Base-by-base conservation (phyloP, 345 rosid species). In the Kernera saxatilis region DNA sequence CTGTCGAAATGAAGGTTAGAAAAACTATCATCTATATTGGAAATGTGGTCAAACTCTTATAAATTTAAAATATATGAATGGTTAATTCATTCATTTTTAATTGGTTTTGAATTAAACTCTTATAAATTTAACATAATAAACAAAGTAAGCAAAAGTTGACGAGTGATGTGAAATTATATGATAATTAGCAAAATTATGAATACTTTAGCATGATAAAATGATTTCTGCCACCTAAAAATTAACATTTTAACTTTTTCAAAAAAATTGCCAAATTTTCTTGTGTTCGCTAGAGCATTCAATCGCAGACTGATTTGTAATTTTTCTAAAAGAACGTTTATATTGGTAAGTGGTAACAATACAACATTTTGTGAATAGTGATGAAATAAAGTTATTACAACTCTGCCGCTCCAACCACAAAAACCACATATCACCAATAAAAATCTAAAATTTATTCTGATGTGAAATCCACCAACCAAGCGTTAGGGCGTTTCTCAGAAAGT, bases 401-500 rank as follows among this genome's bases (percentile, higher is more conserved):
- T 36, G 61, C 11, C 30, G 2, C 59, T 64, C 49, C 76, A 44
- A 57, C 77, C 37, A 49, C 43, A 73, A 65, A 64, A 45, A 5
- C 10, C n/a, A 26, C 18, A 44, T 63, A 33, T 48, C 37, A 73
- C 46, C 67, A 74, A 19, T 12, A 21, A 57, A 56, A 49, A 49
- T 39, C 21, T 10, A 74, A 67, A 57, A 1, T 22, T 59, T 68
- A 65, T 41, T 62, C n/a, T 54, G 79, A 75, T 63, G 79, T 52
- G 75, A 75, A 45, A 69, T 69, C 45, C 26, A 75, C 75, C 79
- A 53, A 75, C 79, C 75, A 63, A 62, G 2, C 58, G 49, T 13
- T 54, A 60, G 57, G 69, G 51, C 1, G 51, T 33, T 57, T 43
- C 51, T 43, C 5, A 69, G 71, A 63, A 45, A 53, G 69, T 51